These are phyloP conservation scores for Rhodosporidiobolus sp. DNA, from an alignment of 768 basidiomycete genomes.

Conservation along the genomic window DNA sequence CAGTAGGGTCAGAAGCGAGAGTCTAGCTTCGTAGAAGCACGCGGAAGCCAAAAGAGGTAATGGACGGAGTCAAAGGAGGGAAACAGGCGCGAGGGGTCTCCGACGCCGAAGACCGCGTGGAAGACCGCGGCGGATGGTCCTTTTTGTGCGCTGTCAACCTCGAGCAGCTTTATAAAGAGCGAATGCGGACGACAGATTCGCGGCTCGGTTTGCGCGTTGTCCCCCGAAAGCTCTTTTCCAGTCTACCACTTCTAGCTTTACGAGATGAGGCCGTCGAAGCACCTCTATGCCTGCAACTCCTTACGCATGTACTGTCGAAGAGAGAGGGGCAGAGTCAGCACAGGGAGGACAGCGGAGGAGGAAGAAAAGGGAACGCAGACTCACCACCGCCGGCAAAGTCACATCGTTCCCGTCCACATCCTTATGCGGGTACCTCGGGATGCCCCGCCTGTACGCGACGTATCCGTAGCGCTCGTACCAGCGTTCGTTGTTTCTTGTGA, in stretches of 20 bases:
- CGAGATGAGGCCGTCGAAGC: no score
- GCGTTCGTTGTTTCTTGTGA: constrained; percentile 6
- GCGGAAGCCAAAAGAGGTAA: no score
- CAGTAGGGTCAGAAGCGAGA: neutral
- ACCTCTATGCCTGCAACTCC: neutral
- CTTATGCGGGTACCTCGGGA: constrained; percentile 11
- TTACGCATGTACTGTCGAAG: constrained; percentile 5
- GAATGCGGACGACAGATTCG: no score
- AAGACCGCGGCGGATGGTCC: no score
- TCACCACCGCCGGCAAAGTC: constrained; percentile 17
- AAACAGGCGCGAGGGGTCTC: neutral
- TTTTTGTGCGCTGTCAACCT: no score
- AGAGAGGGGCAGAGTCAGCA: no score
- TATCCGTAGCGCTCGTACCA: constrained; percentile 31
- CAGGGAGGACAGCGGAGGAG: no score
- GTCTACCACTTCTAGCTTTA: no score
- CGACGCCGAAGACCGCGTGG: no score
- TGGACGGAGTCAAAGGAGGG: neutral
- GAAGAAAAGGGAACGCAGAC: neutral
- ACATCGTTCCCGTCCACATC: neutral
- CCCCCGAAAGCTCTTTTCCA: no score
- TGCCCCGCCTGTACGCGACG: constrained; percentile 5
- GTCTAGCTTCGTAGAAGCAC: neutral
- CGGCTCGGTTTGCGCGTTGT: no score
- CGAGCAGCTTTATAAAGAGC: no score